Evolutionary conservation across 1,284 basidiomycete genomes (phyloP).

Genomic region (Entoloma clypeatum): DNA sequence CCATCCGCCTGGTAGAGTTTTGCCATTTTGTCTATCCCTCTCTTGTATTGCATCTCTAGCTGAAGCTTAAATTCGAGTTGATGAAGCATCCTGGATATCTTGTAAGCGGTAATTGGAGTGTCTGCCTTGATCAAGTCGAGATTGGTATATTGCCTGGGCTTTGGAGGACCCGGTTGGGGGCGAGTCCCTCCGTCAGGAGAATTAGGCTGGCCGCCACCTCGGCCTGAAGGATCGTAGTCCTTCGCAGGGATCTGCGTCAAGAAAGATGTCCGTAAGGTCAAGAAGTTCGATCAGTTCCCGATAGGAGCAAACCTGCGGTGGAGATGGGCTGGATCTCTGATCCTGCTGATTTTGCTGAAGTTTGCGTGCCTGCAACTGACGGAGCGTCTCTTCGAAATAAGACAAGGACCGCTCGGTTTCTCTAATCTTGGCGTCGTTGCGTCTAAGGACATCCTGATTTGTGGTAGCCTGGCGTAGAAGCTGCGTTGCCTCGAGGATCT

Average conservation of each 20-base stretch:
- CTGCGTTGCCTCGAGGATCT: conserved; percentile 85
- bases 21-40: conserved; percentile 99
- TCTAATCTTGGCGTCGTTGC: conserved; percentile 82
- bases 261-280: conserved; percentile 17
- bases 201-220: conserved; percentile 36
- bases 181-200: conserved; percentile 40
- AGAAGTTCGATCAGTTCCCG: background rate
- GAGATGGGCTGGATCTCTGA: conserved; percentile 42
- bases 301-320: conserved; percentile 34
- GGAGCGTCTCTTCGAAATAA: conserved; percentile 86
- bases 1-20: conserved; percentile 92
- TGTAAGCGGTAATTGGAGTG: conserved; percentile 93
- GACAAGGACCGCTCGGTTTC: conserved; percentile 83
- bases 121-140: conserved; percentile 97
- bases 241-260: conserved; percentile 44
- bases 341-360: conserved; percentile 53
- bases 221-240: conserved; percentile 39
- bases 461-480: conserved; percentile 77
- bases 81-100: conserved; percentile 97
- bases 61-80: conserved; percentile 99
- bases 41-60: conserved; percentile 97
- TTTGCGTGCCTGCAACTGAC: conserved; percentile 79
- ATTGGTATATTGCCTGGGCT: conserved; percentile 67
- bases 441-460: conserved; percentile 83
- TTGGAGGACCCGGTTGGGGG: conserved; percentile 36